phyloP scores from a whole-genome alignment of 495 filamentous ascomycete species.

The Choiromyces venosus region DNA sequence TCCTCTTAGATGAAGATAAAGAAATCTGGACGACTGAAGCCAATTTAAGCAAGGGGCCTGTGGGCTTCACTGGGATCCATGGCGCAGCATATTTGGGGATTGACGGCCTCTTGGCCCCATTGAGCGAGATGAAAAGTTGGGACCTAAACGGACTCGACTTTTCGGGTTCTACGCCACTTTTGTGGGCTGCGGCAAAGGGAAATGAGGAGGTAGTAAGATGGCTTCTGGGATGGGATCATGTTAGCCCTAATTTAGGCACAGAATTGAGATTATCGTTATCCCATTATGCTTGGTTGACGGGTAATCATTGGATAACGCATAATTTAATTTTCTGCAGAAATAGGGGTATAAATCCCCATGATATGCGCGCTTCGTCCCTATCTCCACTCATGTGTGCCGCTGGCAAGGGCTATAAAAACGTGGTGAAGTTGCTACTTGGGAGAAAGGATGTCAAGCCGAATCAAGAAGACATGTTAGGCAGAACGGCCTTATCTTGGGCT shows the following conservation, averaged over 20 bases:
- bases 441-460: slow-evolving; percentile 2
- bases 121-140: background rate
- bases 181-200: slow-evolving; percentile 3
- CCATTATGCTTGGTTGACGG: slow-evolving; percentile 34
- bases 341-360: slow-evolving; percentile 26
- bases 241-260: slow-evolving; percentile 41
- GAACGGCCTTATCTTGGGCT: background rate
- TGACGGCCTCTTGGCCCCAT: background rate
- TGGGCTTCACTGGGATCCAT: slow-evolving; percentile 24
- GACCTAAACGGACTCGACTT: slow-evolving; percentile 44
- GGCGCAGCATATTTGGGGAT: background rate
- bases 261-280: slow-evolving; percentile 20
- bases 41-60: slow-evolving; percentile 22
- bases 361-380: slow-evolving; percentile 2
- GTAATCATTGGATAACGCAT: slow-evolving; percentile 23
- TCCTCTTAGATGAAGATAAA: background rate
- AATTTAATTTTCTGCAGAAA: slow-evolving; percentile 22
- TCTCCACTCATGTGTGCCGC: slow-evolving; percentile 45
- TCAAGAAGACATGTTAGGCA: background rate
- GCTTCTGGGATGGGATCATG: slow-evolving; percentile 43
- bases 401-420: slow-evolving; percentile 42
- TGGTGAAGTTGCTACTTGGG: slow-evolving; percentile 33
- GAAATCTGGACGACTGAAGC: background rate
- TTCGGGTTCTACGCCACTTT: slow-evolving; percentile 8
- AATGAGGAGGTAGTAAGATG: slow-evolving; percentile 39